A percentile compares a stretch with the other conserved stretches of the same genome.
These are phyloP conservation scores for Leavenworthia alabamica DNA, from an alignment of 345 rosid genomes.

Conservation along the genomic window DNA sequence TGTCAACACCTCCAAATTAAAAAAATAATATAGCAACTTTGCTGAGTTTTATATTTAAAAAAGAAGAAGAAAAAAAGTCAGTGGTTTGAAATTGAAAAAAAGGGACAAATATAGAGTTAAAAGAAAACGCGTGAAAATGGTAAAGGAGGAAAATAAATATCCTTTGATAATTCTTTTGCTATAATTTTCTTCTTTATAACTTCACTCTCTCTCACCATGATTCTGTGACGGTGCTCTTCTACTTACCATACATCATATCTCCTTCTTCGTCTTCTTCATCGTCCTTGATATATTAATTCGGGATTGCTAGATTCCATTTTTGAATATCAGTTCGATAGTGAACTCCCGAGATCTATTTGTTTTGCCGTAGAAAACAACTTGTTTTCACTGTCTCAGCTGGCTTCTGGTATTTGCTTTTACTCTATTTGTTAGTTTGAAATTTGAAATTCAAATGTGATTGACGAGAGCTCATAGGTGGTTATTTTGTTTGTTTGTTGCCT, in stretches of 20 bases:
- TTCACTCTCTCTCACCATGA: constrained; percentile 22
- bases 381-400: constrained; percentile 1
- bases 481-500: background rate
- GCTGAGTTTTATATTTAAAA: background rate
- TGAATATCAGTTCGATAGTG: background rate
- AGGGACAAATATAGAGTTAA: no score
- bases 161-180: background rate
- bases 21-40: background rate
- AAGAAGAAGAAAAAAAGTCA: background rate
- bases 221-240: constrained; percentile 11
- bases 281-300: background rate
- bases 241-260: background rate
- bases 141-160: background rate
- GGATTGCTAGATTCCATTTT: background rate
- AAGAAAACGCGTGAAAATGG: constrained; percentile 30
- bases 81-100: constrained; percentile 26
- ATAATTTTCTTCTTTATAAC: constrained; percentile 4
- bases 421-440: background rate
- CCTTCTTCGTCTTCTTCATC: background rate
- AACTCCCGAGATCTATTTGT: constrained; percentile 7
- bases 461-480: background rate
- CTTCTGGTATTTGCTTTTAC: background rate
- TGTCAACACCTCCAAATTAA: constrained; percentile 6
- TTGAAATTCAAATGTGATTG: background rate
- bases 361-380: background rate